Base-by-base conservation (phyloP, 257 asterid genomes). In the Salvia splendens region DNA sequence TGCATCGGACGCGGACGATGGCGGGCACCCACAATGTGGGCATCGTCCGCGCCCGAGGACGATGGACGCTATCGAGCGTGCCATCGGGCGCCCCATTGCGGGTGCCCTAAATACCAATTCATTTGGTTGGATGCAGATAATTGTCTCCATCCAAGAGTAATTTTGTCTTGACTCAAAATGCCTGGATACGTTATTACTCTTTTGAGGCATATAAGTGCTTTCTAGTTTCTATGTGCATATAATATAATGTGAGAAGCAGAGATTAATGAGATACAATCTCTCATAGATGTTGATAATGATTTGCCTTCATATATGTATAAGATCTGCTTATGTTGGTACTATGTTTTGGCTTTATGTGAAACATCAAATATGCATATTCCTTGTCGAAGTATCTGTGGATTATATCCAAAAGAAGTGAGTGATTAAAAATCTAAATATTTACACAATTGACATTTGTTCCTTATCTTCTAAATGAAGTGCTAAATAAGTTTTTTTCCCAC, bases 121-220 rank as follows among this genome's bases (percentile, higher is more conserved):
- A 9, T 64, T 4, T 48, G 14, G 58, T 64, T 6, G 54, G 49
- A 14, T 2, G 6, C 16, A 11, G 28, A 36, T 12, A 12, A 16
- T 65, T 36, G 6, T 36, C 4, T 63, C 9, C 53, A 12, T 66
- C 46, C 33, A 5, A 6, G 6, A 16, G 38, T 51, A 4, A 9
- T 51, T 50, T 65, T 5, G 41, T 36, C 17, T 35, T 7, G 5
- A 51, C 50, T 16, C 70, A 49, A 65, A 65, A 50, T 65, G 24
- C 71, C 61, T 38, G 12, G 40, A n/a, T 28, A 11, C 40, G 36
- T 11, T 61, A 20, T 43, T 51, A 2, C 35, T 32, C 50, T 50
- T 52, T 40, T 36, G 35, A 38, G 36, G 38, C 59, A 48, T 4
- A 7, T 47, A 33, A 20, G 30, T 30, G 54, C 67, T 28, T 32